Evolutionary conservation across 2,329 filamentous ascomycete genomes (phyloP).

Genomic region (Cadophora malorum): DNA sequence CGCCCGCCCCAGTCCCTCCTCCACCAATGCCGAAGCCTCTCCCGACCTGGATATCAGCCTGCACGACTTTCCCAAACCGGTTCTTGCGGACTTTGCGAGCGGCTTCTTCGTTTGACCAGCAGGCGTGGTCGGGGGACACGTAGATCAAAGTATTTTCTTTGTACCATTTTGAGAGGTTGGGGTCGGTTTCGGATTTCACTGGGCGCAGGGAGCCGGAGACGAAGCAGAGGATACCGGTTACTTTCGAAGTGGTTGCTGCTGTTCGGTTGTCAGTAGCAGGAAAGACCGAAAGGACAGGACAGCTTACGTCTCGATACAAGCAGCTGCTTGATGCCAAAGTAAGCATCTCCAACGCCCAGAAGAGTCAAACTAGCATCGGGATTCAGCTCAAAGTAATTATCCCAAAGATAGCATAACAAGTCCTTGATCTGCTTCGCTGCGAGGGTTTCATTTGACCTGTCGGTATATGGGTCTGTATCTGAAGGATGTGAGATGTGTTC

Average conservation of each 20-base stretch:
- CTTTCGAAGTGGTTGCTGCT: constrained; percentile 67
- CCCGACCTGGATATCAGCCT: constrained; percentile 51
- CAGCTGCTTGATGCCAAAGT: constrained; percentile 81
- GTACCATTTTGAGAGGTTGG: constrained; percentile 81
- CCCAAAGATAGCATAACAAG: constrained; percentile 88
- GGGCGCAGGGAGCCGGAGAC: constrained; percentile 79
- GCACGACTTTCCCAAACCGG: constrained; percentile 64
- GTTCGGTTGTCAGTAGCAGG: constrained; percentile 26
- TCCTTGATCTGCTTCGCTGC: constrained; percentile 66
- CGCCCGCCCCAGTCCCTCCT: background rate
- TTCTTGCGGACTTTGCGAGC: constrained; percentile 64
- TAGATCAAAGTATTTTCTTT: constrained; percentile 80
- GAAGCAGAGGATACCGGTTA: constrained; percentile 81
- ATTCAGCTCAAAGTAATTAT: constrained; percentile 90
- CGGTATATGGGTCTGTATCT: constrained; percentile 21
- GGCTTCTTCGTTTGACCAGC: constrained; percentile 72
- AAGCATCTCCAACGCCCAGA: constrained; percentile 89
- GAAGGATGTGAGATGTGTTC: constrained; percentile 61
- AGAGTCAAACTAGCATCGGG: constrained; percentile 79
- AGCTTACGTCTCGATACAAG: constrained; percentile 74
- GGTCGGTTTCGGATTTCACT: constrained; percentile 79
- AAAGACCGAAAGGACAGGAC: background rate
- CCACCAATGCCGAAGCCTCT: constrained; percentile 57
- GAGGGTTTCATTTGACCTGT: constrained; percentile 55
- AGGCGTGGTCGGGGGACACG: constrained; percentile 75